Evolutionary conservation across 805 yeast genomes (phyloP).

Genomic region (Candida fluviatilis): DNA sequence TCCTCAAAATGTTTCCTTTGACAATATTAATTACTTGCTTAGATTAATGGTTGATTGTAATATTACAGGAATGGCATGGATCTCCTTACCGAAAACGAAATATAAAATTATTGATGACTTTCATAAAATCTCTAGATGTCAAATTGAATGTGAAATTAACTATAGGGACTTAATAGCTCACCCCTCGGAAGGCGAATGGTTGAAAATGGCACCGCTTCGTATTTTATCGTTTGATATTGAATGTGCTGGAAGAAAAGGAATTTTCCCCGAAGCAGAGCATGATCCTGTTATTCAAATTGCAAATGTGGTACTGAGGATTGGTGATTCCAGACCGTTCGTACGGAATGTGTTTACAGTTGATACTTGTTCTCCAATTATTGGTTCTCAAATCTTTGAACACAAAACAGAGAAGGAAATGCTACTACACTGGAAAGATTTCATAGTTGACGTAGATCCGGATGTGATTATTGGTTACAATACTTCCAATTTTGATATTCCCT

Average conservation of each 20-base stretch:
- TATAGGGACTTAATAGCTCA: conserved; percentile 71
- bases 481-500: conserved; percentile 93
- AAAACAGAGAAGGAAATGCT: conserved; percentile 79
- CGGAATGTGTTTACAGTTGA: conserved; percentile 92
- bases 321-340: conserved; percentile 83
- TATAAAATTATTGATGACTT: conserved; percentile 46
- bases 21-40: conserved; percentile 80
- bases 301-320: conserved; percentile 81
- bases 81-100: conserved; percentile 75
- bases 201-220: conserved; percentile 88
- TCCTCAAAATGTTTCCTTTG: conserved; percentile 67
- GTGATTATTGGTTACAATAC: conserved; percentile 95
- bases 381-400: conserved; percentile 80
- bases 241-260: conserved; percentile 96
- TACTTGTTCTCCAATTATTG: conserved; percentile 89
- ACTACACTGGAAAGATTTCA: conserved; percentile 79
- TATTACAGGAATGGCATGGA: conserved; percentile 96
- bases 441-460: conserved; percentile 86
- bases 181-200: conserved; percentile 90
- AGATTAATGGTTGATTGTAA: conserved; percentile 90
- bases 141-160: conserved; percentile 72
- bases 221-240: conserved; percentile 94
- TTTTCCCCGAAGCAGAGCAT: conserved; percentile 89
- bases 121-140: conserved; percentile 67
- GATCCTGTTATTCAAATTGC: conserved; percentile 98